Evolutionary conservation across 73 alveolate species (phyloP), one percentile per base, ranked within the genome.

Genomic region (Tetrahymena malaccensis): DNA sequence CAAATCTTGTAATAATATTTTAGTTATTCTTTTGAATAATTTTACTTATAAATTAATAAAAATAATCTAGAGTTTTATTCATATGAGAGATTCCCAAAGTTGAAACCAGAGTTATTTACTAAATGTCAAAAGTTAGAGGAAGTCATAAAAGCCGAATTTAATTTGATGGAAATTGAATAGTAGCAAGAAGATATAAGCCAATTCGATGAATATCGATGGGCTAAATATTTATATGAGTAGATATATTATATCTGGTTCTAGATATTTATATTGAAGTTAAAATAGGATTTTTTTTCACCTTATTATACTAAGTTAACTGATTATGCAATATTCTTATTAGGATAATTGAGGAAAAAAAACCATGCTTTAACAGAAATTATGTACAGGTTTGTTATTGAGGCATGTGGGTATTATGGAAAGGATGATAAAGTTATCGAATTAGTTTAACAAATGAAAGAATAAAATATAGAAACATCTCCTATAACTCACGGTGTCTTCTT

Each of bases 391-490:
- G 96, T 94, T 31, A 25, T 94, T 43, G 96, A 94, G 43, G 93
- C 95, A 7, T 94, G 96, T 34, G 96, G 96, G 1, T 94, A 94
- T 94, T 94, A 85, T 85, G 40, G 93, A 31, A 84, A 70, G 50
- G 96, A 94, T 43, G 94, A 85, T 27, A 84, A 40, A 43, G 96
- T 94, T 2, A 43, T 94, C 22, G 84, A 94, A 15, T 84, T 94
- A 31, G 96, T 94, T 7, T 85, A 83, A 89, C 40, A 70, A n/a
- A 94, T 94, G 96, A 94, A 94, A 85, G 94, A 84, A 33, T 85
- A 85, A 27, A 94, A 94, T 43, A 83, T 94, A 2, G 96, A 94
- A 94, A 93, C 96, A n/a, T 94, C 96, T 4, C 96, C 96, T 43
- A 94, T 94, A 21, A 94, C 96, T 22, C 96, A 94, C 70, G 96